phyloP scores from a whole-genome alignment of 768 basidiomycete species.

The Mycena maculata region DNA sequence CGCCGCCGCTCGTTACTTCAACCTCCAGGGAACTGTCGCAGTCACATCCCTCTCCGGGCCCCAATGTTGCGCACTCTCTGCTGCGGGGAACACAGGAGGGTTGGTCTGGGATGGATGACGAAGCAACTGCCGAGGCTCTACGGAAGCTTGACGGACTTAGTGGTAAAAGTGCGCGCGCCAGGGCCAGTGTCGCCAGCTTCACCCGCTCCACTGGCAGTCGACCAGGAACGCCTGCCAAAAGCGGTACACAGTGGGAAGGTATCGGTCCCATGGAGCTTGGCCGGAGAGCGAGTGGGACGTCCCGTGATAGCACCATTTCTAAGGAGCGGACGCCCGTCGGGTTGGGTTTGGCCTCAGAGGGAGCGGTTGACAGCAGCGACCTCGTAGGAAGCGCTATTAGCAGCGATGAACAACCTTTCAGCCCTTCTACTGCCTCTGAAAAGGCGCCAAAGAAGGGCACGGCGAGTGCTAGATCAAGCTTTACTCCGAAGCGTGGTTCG shows the following conservation, averaged over 20 bases:
- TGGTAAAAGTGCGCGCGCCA: slow-evolving; percentile 78
- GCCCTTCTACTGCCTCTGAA: slow-evolving; percentile 59
- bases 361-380: slow-evolving; percentile 55
- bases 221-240: slow-evolving; percentile 79
- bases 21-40: slow-evolving; percentile 57
- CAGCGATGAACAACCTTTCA: slow-evolving; percentile 67
- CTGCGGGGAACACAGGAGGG: slow-evolving; percentile 91
- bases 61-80: slow-evolving; percentile 86
- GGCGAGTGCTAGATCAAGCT: slow-evolving; percentile 72
- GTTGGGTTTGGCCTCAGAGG: slow-evolving; percentile 48
- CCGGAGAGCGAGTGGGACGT: slow-evolving; percentile 50
- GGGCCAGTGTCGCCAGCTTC: slow-evolving; percentile 81
- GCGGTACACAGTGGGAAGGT: slow-evolving; percentile 82
- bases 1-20: slow-evolving; percentile 49
- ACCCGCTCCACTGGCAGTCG: slow-evolving; percentile 77
- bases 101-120: slow-evolving; percentile 89
- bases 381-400: slow-evolving; percentile 58
- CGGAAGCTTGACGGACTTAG: slow-evolving; percentile 92
- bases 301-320: slow-evolving; percentile 53
- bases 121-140: slow-evolving; percentile 89
- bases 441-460: slow-evolving; percentile 78
- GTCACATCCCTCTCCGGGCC: slow-evolving; percentile 51
- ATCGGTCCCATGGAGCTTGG: slow-evolving; percentile 55
- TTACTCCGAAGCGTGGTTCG: slow-evolving; percentile 89
- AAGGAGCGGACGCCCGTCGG: slow-evolving; percentile 58